Percentiles rank a stretch among this genome's conserved stretches.
phyloP scores from a whole-genome alignment of 2,329 filamentous ascomycete genomes.

The Nemania abortiva region DNA sequence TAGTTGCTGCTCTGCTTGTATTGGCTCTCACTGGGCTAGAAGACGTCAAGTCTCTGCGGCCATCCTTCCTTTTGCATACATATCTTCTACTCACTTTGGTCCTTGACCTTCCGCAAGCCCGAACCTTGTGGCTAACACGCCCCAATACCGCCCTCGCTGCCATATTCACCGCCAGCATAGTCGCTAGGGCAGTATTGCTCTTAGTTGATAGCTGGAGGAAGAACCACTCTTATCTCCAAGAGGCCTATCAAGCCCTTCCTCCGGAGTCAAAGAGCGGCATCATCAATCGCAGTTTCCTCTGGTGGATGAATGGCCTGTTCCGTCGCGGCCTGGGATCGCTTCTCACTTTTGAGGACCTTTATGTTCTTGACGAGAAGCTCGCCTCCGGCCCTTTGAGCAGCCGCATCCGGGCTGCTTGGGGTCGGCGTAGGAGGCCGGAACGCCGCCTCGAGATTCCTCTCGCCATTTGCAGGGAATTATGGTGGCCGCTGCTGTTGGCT shows the following conservation, averaged over 20 bases:
- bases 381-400: neutral
- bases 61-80: neutral
- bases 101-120: neutral
- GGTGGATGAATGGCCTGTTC: neutral
- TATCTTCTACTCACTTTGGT: neutral
- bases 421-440: neutral
- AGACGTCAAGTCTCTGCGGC: neutral
- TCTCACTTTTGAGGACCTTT: neutral
- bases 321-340: neutral
- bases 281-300: neutral
- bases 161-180: neutral
- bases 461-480: neutral
- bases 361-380: neutral
- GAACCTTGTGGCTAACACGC: conserved; percentile 8
- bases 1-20: neutral
- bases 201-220: neutral
- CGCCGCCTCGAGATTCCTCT: neutral
- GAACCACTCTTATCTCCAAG: neutral
- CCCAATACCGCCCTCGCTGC: neutral
- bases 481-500: neutral
- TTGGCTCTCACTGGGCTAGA: neutral
- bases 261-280: neutral
- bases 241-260: neutral
- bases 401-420: neutral
- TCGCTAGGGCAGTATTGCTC: neutral